A percentile compares a stretch with the other conserved stretches of the same genome.
These are phyloP conservation scores for Fusarium sp. DNA, from an alignment of 2,329 filamentous ascomycete species.

Conservation along the genomic window DNA sequence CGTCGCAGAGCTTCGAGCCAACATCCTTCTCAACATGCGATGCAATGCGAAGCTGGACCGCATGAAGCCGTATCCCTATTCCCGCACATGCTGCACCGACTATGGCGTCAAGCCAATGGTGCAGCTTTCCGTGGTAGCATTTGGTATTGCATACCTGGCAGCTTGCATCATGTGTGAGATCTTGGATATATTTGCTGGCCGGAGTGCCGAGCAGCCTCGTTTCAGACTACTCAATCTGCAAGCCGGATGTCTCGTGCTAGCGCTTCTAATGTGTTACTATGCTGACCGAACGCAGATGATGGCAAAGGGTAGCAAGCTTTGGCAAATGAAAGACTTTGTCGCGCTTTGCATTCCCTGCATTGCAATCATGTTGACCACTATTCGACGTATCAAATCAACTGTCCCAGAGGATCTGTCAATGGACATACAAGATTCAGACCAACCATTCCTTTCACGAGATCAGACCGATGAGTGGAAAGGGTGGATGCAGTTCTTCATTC, in stretches of 20 bases:
- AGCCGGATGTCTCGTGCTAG: conserved; percentile 29
- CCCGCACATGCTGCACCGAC: conserved; percentile 61
- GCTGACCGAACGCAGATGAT: conserved; percentile 42
- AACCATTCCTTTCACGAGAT: background rate
- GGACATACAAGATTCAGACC: background rate
- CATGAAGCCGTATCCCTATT: conserved; percentile 49
- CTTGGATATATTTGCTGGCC: background rate
- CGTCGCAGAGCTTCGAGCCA: conserved; percentile 43
- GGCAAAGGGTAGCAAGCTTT: conserved; percentile 31
- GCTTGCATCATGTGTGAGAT: conserved; percentile 25
- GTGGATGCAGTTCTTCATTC: conserved; percentile 63
- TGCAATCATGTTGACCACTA: background rate
- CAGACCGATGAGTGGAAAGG: conserved; percentile 73
- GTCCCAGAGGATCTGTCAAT: rapidly evolving
- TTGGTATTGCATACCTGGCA: conserved; percentile 18
- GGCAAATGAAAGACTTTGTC: conserved; percentile 22
- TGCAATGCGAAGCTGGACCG: conserved; percentile 55
- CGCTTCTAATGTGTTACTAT: conserved; percentile 37
- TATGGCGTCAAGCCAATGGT: conserved; percentile 45
- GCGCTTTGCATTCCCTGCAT: background rate
- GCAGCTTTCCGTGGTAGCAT: conserved; percentile 15
- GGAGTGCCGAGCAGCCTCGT: background rate
- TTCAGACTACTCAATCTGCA: conserved; percentile 31
- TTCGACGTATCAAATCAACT: background rate
- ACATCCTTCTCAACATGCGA: conserved; percentile 59